Evolutionary conservation across 179 eudicot genomes (phyloP).

Genomic region (Corrigiola litoralis): DNA sequence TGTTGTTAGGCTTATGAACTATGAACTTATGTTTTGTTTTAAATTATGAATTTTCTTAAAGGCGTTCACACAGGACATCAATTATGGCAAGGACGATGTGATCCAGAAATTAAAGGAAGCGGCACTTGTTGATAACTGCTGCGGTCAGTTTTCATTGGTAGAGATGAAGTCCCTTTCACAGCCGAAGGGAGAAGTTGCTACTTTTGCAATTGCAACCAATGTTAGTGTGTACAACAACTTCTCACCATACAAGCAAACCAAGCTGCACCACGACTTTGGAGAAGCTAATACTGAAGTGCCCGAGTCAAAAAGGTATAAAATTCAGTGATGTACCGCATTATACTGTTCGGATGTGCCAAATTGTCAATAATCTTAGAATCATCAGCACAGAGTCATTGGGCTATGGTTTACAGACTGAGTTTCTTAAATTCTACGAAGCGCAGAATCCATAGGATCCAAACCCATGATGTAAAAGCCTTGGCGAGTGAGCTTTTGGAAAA

Average conservation of each 20-base stretch:
- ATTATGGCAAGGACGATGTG: slow-evolving; percentile 22
- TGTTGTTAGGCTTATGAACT: no score
- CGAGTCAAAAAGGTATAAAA: slow-evolving; percentile 6
- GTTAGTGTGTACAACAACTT: neutral
- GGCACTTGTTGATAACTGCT: slow-evolving; percentile 18
- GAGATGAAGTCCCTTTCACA: slow-evolving; percentile 19
- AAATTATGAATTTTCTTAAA: neutral
- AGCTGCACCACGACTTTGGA: neutral
- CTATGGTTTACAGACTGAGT: neutral
- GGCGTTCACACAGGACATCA: slow-evolving; percentile 18
- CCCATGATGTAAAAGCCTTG: neutral
- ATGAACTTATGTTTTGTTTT: no score
- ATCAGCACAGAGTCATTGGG: neutral
- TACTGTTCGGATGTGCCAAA: no score
- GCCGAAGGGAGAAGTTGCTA: slow-evolving; percentile 22
- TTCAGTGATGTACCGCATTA: neutral
- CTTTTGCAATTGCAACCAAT: slow-evolving; percentile 19
- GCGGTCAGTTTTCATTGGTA: slow-evolving; percentile 22
- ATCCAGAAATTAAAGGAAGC: slow-evolving; percentile 20
- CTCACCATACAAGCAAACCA: slow-evolving; percentile 4
- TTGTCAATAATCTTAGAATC: neutral
- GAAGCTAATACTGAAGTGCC: slow-evolving; percentile 6
- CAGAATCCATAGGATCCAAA: neutral
- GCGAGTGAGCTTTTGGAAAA: neutral
- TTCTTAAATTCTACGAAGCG: neutral